Percentiles rank a stretch among this genome's conserved stretches.
Conservation (phyloP, 2,329 filamentous ascomycete genomes). For the Pestalotiopsis sp. region DNA sequence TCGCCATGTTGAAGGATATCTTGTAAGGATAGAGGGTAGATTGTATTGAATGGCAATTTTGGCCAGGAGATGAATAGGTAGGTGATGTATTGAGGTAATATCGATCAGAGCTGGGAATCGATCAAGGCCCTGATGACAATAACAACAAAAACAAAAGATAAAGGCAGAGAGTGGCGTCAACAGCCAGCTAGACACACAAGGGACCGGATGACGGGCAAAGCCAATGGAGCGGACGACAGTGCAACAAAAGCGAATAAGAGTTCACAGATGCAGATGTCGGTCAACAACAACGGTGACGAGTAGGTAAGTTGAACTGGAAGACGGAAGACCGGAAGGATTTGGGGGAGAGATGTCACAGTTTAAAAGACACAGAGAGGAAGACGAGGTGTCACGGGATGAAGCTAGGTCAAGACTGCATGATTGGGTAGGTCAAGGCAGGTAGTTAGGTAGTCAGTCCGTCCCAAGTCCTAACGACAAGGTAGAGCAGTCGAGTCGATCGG, state of each 20-base stretch:
- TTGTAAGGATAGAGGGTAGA: background rate
- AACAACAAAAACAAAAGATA: background rate
- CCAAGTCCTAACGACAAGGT: background rate
- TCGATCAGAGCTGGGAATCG: background rate
- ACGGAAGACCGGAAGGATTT: background rate
- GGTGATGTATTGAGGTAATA: background rate
- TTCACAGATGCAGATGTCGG: conserved; percentile 7
- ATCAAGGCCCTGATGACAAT: background rate
- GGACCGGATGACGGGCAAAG: conserved; percentile 1
- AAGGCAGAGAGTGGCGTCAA: background rate
- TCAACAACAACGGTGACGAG: background rate
- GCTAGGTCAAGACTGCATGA: background rate
- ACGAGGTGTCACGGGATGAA: conserved; percentile 7
- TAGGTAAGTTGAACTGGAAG: background rate
- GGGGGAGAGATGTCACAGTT: background rate
- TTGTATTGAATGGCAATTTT: background rate
- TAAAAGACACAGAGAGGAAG: background rate
- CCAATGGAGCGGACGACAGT: background rate
- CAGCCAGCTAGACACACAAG: background rate
- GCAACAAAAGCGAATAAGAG: conserved; percentile 5
- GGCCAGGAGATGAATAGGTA: background rate
- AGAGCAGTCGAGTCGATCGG: background rate
- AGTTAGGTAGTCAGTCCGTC: too few species aligned
- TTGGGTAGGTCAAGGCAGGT: background rate
- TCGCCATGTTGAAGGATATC: conserved; percentile 23